Conservation (phyloP, 768 basidiomycete genomes). For the Kwoniella europaea region DNA sequence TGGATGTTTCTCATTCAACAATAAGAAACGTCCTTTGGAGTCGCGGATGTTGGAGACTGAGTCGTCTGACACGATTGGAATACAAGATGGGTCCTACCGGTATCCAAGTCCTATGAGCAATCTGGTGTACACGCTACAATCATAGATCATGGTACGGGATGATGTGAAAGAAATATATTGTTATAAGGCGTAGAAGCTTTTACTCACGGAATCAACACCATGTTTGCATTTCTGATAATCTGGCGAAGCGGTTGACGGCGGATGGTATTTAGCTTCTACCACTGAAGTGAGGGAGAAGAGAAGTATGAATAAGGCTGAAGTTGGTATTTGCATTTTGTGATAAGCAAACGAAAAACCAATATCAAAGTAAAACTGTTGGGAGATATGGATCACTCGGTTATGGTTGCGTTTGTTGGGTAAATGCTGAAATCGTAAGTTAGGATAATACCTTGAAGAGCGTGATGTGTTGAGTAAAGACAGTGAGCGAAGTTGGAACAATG, state of each 20-base stretch:
- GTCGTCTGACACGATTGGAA: constrained; percentile 13
- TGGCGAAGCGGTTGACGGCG: constrained; percentile 17
- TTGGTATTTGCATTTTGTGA: constrained; percentile 13
- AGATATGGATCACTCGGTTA: no score
- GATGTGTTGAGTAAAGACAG: constrained; percentile 5
- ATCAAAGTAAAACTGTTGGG: no score
- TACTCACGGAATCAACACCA: constrained; percentile 18
- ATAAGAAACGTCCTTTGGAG: constrained; percentile 18
- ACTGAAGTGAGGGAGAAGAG: constrained; percentile 13
- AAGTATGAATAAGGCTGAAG: constrained; percentile 10
- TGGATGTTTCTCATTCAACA: constrained; percentile 26
- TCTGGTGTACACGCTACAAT: no score
- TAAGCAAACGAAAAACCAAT: no score
- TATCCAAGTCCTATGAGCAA: no score
- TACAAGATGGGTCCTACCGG: constrained; percentile 18
- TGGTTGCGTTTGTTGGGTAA: no score
- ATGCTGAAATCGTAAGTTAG: no score
- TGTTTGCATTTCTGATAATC: constrained; percentile 25
- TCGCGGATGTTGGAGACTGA: constrained; percentile 10
- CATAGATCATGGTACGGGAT: no score
- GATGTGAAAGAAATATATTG: no score
- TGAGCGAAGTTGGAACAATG: neutral
- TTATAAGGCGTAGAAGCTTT: neutral
- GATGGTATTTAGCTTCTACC: constrained; percentile 11
- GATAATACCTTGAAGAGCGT: neutral